Evolutionary conservation across 495 filamentous ascomycete genomes (phyloP), one percentile per base, ranked within the genome.

Genomic region (Penicillium antarcticum): DNA sequence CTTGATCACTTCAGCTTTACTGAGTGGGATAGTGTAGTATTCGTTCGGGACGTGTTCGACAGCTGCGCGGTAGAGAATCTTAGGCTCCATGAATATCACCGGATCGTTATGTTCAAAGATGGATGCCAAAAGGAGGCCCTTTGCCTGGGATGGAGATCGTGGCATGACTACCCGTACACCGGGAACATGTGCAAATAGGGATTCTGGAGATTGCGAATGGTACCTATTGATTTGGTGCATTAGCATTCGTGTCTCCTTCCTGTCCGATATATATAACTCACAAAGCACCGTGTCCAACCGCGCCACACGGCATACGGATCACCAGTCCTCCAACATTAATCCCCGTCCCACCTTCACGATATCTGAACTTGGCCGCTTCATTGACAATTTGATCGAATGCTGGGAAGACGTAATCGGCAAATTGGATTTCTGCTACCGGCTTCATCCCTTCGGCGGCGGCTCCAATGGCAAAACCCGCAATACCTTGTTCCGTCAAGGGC

Each of bases 351-450:
- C 91, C 92, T 64, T 92, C 88, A 43, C 92, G 79, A 69, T 92
- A 98, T 46, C 94, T 75, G 55, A 89, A 88, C 73, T 97, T 98
- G 42, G 91, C 90, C 3, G 91, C 92, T 69, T 98, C 94, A 63
- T 97, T 97, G 54, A 97, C 92, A 34, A 98, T 78, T 79, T 98
- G 94, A 63, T 98, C 94, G 56, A 97, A 97, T 1, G 94, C 91
- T 2, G 94, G 94, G 68, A 86, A 97, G 36, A 98, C 85, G 67
- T 98, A 98, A 70, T 98, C 94, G 32, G 94, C 95, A 62, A 98
- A 98, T 70, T 98, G 94, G 45, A 98, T 94, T 72, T 98, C 94
- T 1, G 95, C 92, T 14, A 98, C 82, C 0, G 94, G 88, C 44
- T 87, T 88, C 87, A 96, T 90, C 5, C 94, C 94, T 70, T 96